Percentiles rank a stretch among this genome's conserved stretches.
These are phyloP conservation scores for Ailanthus altissimus DNA, from an alignment of 345 rosid genomes.

Conservation along the genomic window DNA sequence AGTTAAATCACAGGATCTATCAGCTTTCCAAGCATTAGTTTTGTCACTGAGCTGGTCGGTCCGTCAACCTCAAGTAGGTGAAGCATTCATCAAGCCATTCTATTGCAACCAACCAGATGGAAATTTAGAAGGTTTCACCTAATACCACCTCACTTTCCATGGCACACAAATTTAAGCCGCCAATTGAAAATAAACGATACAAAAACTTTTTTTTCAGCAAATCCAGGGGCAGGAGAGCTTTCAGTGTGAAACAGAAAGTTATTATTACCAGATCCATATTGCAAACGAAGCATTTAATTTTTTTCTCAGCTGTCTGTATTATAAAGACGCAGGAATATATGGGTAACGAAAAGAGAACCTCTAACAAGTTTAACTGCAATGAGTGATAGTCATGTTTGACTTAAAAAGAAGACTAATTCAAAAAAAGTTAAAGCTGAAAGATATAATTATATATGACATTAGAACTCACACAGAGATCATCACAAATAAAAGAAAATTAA, in stretches of 20 bases:
- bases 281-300: constrained; percentile 9
- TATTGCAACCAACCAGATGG: constrained; percentile 11
- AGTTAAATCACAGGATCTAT: background rate
- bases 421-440: background rate
- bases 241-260: constrained; percentile 6
- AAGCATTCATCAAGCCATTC: constrained; percentile 15
- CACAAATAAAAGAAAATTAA: background rate
- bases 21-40: background rate
- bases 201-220: background rate
- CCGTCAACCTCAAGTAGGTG: constrained; percentile 20
- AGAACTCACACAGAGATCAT: background rate
- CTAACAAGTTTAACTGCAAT: constrained; percentile 5
- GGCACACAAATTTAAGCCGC: constrained; percentile 1
- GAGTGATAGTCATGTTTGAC: background rate
- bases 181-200: background rate
- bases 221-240: constrained; percentile 2
- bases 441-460: background rate
- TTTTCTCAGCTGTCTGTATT: background rate
- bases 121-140: constrained; percentile 15
- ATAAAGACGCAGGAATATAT: background rate
- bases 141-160: background rate
- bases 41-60: constrained; percentile 8
- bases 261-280: constrained; percentile 11
- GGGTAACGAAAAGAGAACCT: background rate
- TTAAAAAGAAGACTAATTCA: background rate